phyloP scores from a whole-genome alignment of 805 yeast species.

The Yarrowia yakushimensis region DNA sequence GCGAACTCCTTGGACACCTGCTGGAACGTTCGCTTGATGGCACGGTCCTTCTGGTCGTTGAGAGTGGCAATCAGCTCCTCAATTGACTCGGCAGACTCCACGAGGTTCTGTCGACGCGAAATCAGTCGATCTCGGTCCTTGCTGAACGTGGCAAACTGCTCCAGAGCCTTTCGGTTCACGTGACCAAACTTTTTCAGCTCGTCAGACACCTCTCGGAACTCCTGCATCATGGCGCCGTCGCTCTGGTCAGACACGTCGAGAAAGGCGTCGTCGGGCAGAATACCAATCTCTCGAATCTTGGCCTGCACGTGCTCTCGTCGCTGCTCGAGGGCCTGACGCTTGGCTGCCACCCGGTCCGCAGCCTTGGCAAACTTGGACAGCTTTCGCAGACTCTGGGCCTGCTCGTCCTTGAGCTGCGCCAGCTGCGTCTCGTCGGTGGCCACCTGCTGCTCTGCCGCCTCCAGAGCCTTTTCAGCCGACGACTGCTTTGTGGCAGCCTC shows the following conservation, averaged over 20 bases:
- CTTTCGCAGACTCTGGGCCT: slow-evolving; percentile 49
- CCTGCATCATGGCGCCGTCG: slow-evolving; percentile 39
- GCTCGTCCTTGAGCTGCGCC: slow-evolving; percentile 54
- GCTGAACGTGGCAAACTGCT: slow-evolving; percentile 70
- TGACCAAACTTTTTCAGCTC: slow-evolving; percentile 63
- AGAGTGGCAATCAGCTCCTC: slow-evolving; percentile 65
- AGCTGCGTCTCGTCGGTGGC: slow-evolving; percentile 42
- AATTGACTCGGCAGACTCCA: slow-evolving; percentile 66
- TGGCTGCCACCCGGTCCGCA: slow-evolving; percentile 63
- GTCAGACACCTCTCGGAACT: slow-evolving; percentile 55
- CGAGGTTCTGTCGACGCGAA: slow-evolving; percentile 64
- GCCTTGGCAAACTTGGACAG: slow-evolving; percentile 59
- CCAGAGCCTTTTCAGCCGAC: neutral
- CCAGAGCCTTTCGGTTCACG: slow-evolving; percentile 85
- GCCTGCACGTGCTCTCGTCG: slow-evolving; percentile 70
- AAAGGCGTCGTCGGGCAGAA: slow-evolving; percentile 81
- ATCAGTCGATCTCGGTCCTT: slow-evolving; percentile 66
- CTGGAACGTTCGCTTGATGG: slow-evolving; percentile 72
- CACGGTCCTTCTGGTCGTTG: slow-evolving; percentile 75
- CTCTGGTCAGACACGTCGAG: slow-evolving; percentile 38
- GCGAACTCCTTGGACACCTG: slow-evolving; percentile 72
- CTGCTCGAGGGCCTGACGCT: slow-evolving; percentile 53
- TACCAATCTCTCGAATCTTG: slow-evolving; percentile 80
- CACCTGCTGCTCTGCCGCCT: slow-evolving; percentile 15
- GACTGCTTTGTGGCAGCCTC: slow-evolving; percentile 32